Base-by-base conservation (phyloP, 2,329 filamentous ascomycete genomes). In the Helotiales sp. region DNA sequence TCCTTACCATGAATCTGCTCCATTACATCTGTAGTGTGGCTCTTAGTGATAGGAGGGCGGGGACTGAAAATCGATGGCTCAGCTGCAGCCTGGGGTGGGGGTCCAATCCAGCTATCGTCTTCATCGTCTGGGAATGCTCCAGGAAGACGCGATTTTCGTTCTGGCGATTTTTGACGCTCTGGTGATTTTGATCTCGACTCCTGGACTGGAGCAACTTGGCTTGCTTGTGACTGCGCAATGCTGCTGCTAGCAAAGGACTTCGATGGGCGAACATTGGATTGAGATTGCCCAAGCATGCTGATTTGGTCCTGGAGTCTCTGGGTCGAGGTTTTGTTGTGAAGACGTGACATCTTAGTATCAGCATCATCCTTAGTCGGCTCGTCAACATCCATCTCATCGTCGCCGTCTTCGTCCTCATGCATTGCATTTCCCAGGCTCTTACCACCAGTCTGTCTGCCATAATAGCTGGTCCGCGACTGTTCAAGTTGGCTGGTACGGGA, bases 231-330 rank as follows among this genome's bases (percentile, higher is more conserved):
- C 26, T 69, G 50, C 30, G 64, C 60, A 17, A 69, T 61, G 22
- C 61, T 70, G 30, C 61, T 71, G 20, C 68, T 74, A 5, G 73
- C 70, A 37, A 77, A 74, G 20, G 77, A 77, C 58, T 78, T 78
- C 6, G 77, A 78, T 13, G 75, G 74, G 58, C 75, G 69, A 28
- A 73, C 69, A 62, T 70, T 71, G 11, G 75, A 66, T 63, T 78
- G 86, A 0, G 83, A 83, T 72, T 90, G 86, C 17, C 87, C 87
- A 59, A 90, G 81, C 81, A 86, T 86, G 75, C 89, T 97, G 74
- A 99, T 98, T 74, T 94, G 93, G 74, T 98, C 95, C 71, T 97
- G 93, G 17, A 99, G 83, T 50, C 92, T 86, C 78, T 98, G 94
- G 0, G 96, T 97, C n/a, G 96, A 96, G 0, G 93, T 94, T 78